A percentile compares a stretch with the other conserved stretches of the same genome.
Evolutionary conservation across 73 alveolate species (phyloP).

Genomic region (Paramecium primaurelia): DNA sequence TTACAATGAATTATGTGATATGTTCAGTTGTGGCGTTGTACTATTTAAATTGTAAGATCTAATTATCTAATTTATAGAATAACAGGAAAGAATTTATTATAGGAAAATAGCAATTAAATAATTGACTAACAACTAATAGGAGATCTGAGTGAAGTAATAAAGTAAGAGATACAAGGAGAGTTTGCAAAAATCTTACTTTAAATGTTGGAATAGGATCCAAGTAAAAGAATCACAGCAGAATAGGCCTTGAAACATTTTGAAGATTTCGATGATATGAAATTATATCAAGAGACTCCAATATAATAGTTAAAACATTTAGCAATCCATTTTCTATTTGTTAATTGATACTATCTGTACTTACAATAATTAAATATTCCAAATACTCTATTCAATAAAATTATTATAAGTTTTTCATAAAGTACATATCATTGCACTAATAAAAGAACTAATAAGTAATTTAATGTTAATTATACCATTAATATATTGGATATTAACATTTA

Average conservation of each 20-base stretch:
- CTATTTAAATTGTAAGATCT: background rate
- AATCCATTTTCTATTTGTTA: background rate
- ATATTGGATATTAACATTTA: too few relatives aligned
- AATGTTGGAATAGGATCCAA: background rate
- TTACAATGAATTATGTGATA: constrained; percentile 34
- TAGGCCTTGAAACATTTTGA: background rate
- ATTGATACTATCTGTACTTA: background rate
- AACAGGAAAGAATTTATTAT: background rate
- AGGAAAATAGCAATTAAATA: background rate
- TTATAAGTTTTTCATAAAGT: background rate
- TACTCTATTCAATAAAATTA: background rate
- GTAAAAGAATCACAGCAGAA: background rate
- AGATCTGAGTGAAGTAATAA: background rate
- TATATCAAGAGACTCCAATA: background rate
- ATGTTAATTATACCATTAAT: too few relatives aligned
- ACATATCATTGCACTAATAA: background rate
- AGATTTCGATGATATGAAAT: background rate
- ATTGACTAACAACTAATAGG: background rate
- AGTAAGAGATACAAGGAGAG: background rate
- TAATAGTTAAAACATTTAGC: background rate
- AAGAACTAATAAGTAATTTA: background rate
- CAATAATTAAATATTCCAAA: background rate
- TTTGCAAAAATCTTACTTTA: background rate
- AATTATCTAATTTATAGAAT: background rate
- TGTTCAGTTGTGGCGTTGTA: constrained; percentile 43